These are phyloP conservation scores for Hippophae gyantsensis DNA, from an alignment of 306 rosid genomes.

Conservation along the genomic window DNA sequence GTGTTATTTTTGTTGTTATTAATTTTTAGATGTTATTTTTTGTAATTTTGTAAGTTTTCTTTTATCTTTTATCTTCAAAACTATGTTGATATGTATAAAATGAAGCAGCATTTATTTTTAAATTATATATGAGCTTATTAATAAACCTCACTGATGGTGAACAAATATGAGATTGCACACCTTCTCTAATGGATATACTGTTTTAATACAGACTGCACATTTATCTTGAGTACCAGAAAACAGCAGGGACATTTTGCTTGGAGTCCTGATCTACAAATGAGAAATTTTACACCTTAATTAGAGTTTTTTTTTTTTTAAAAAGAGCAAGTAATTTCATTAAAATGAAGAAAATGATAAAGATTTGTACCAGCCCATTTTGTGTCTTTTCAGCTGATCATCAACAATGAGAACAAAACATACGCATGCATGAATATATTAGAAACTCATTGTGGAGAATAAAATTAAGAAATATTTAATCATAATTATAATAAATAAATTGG, in stretches of 20 bases:
- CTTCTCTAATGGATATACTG: constrained; percentile 75
- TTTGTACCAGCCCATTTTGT: constrained; percentile 36
- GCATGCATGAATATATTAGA: constrained; percentile 4
- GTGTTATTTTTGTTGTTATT: no score
- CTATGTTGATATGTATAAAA: no score
- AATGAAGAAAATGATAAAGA: not conserved
- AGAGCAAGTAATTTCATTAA: not conserved
- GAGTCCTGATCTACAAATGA: constrained; percentile 35
- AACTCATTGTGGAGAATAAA: not conserved
- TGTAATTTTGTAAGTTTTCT: no score
- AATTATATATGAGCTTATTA: no score
- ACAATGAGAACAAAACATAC: constrained; percentile 18
- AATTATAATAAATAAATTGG: not conserved
- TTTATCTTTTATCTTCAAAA: no score
- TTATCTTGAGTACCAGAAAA: constrained; percentile 86
- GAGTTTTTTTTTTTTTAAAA: no score
- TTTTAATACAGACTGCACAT: constrained; percentile 68
- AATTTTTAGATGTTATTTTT: no score
- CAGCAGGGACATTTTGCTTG: constrained; percentile 53
- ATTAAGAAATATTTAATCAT: no score
- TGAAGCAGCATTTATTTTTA: no score
- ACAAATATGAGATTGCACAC: constrained; percentile 6
- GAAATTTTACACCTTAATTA: not conserved
- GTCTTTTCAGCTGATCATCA: constrained; percentile 35
- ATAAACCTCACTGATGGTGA: no score